Evolutionary conservation across 208 protist genomes (phyloP), one percentile per base, ranked within the genome.

Genomic region (Leishmania turanica): DNA sequence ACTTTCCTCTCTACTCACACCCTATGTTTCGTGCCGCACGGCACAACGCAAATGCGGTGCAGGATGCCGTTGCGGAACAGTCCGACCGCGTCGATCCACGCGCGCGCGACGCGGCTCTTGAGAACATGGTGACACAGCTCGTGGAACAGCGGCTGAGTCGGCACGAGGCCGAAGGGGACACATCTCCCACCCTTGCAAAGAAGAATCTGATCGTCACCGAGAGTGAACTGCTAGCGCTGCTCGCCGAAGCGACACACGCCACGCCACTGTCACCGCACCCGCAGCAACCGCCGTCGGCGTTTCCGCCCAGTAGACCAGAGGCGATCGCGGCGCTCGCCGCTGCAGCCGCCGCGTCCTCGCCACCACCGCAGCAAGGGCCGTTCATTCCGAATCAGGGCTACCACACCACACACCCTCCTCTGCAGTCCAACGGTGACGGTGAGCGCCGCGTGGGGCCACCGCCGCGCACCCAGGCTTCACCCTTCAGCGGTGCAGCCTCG

Each of bases 1-100:
- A 85, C 75, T 96, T 96, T 65, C 91, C 93, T 3, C 74, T 94
- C 65, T 92, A 86, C 73, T 96, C 93, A 0, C 90, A 96, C 68
- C 93, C 93, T 11, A 62, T 91, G n/a, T 89, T 92, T 53, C 91
- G 90, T 37, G 83, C 83, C 2, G 83, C 83, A 2, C 54, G 66
- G 11, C 70, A 40, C 45, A 83, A 82, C 58, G 69, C 42, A 15
- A 56, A 40, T n/a, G 78, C 78, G 2, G 66, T 83, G 17, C 78
- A 66, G 51, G 31, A 45, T 21, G 82, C 77, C 34, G 24, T 85
- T 21, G 73, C 6, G 3, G 62, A 53, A 13, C 77, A 85, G 45
- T 56, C 71, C 3, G 42, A 45, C 5, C 77, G 66, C 37, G 53
- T 85, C 27, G 77, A 85, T 49, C 70, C n/a, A 3, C 27, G 11